Evolutionary conservation across 2,329 filamentous ascomycete species (phyloP), one percentile per base, ranked within the genome.

Genomic region (Mycosphaerella sp.): DNA sequence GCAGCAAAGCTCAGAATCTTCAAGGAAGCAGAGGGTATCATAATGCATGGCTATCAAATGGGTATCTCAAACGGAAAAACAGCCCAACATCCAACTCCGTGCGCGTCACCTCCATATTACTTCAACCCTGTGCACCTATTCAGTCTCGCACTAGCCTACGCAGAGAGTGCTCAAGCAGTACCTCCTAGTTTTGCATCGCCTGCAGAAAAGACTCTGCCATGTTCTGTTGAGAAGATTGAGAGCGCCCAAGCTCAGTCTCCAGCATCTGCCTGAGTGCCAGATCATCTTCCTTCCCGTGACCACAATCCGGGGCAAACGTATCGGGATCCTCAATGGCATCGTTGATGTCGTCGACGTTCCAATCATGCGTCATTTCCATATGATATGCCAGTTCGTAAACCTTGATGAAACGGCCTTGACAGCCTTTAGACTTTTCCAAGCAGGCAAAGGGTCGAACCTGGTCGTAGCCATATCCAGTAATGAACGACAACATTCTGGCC

Each of bases 341-440:
- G n/a, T 66, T 60, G n/a, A 69, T 59, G 44, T 71, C 67, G 32
- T 69, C 67, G 11, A 72, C 68, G 12, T 70, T 66, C 62, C 73
- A 68, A 26, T 65, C 66, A 56, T 78, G 76, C 3, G 56, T 62
- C 48, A 73, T 70, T 54, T 70, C 75, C 70, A 81, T 72, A 62
- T 85, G 82, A 6, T 76, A 68, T 59, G 78, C 76, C 3, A 84
- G 71, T 63, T 84, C 80, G 57, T 80, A 79, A 38, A 81, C 76
- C 44, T 78, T 74, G 54, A 74, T 74, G 70, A 84, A 85, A 43
- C 76, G 74, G 60, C 76, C 71, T n/a, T 69, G 67, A 63, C 82
- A 85, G 5, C 66, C 66, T 69, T 62, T 7, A 12, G 40, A 12
- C n/a, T 53, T 50, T 17, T 77, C 64, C 5, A 80, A 65, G 64